Base-by-base conservation (phyloP, 2,329 filamentous ascomycete species). In the Cytospora piceae region DNA sequence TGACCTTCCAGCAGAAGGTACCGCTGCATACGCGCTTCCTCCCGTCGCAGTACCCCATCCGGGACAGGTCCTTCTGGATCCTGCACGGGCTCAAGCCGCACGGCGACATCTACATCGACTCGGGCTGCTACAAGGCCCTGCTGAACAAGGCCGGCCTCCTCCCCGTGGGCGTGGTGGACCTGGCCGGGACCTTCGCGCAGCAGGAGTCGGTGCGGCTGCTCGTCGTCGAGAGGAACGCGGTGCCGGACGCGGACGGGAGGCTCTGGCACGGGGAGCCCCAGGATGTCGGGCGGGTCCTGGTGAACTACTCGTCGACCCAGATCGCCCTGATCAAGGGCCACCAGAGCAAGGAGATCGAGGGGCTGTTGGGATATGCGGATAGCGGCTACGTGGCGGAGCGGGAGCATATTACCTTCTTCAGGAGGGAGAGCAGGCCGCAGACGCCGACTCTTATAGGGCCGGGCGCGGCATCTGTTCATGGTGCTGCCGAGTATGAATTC, bases 11-110 rank as follows among this genome's bases (percentile, higher is more conserved):
- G n/a, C n/a, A n/a, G n/a, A n/a, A n/a, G 60, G 83, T 86, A 1
- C 90, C 94, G 1, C 81, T 97, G 5, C 95, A 99, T 78, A 99
- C 95, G 3, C 90, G 95, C 65, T 99, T 99, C 82, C 83, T 97
- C 15, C 93, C 94, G 0, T 93, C 93, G 12, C 82, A 85, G 0
- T 88, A 91, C 31, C 94, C 94, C 0, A 95, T 98, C 67, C 89
- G 93, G 64, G 95, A 97, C 76, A 90, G 94, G 68, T 93, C 95
- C 75, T 98, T 99, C 83, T 99, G 95, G 95, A 89, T 99, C 58
- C 84, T 98, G 0, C 93, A 99, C 77, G 95, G 94, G 12, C 87
- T 97, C 14, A 89, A 90, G 29, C 93, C 95, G 0, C 94, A 96
- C 73, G 95, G 95, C 17, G 96, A 90, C 2, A 76, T 99, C 31